Base-by-base conservation (phyloP, 2,329 filamentous ascomycete genomes). In the Cladophialophora yegresii region DNA sequence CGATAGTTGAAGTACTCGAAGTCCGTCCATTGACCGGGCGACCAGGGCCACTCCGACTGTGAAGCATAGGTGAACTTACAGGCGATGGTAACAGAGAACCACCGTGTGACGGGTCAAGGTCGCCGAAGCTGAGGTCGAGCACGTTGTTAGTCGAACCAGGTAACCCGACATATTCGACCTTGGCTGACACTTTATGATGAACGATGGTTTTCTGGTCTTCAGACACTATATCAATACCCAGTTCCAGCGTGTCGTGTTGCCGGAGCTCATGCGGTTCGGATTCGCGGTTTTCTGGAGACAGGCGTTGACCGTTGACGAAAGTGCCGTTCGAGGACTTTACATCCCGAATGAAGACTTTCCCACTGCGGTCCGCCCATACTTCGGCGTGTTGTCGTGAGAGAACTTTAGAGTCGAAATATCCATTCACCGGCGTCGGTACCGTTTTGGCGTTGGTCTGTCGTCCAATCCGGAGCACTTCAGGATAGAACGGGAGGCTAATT, bases 281-380 rank as follows among this genome's bases (percentile, higher is more conserved):
- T 77, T 99, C 95, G 71, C 93, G 87, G 73, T 97, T 99, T 76
- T 99, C 95, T 60, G 88, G 91, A 1, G 95, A 98, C 65, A 99
- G 78, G 32, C 95, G 88, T 61, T 89, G 87, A 22, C 92, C 92
- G 73, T 99, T 99, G 71, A 99, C 93, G 77, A 99, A 99, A 0
- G 95, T 99, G 64, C 95, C 95, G 75, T 99, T 99, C 47, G 95
- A 99, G 0, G 95, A 98, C 78, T 98, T 99, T 72, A 99, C 90
- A 78, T 99, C 95, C 63, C 93, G 87, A 71, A 99, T 98, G 85
- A 89, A 98, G 50, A 99, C 89, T 75, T 96, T 96, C 59, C 93
- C 93, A 67, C 80, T 83, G 67, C 90, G 88, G 60, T 91, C 88
- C 13, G 95, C 92, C 87, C 92, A 98, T 43, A 99, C 90, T 76